Conservation (phyloP, 148 eudicot species). For the Persicaria tinctoria region DNA sequence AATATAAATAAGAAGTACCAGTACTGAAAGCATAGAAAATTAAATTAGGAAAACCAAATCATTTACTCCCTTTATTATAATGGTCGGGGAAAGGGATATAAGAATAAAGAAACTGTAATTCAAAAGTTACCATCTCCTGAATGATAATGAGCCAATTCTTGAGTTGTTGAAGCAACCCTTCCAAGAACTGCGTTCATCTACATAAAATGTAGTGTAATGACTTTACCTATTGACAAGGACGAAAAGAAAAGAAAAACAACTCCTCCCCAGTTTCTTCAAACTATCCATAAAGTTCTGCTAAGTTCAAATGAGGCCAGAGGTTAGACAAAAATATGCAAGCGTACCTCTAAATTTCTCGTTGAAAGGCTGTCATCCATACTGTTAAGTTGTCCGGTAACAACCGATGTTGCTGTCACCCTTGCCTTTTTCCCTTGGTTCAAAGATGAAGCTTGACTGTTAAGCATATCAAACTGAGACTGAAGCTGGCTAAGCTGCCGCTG, state of each 20-base stretch:
- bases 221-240: constrained; percentile 7
- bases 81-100: background rate
- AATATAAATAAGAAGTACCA: background rate
- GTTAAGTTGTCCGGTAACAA: constrained; percentile 72
- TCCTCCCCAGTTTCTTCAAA: background rate
- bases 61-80: background rate
- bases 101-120: background rate
- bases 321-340: background rate
- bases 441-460: constrained; percentile 77
- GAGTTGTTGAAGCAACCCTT: constrained; percentile 81
- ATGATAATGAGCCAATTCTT: constrained; percentile 95
- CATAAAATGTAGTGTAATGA: constrained; percentile 22
- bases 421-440: constrained; percentile 91
- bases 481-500: constrained; percentile 84
- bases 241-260: background rate
- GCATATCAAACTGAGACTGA: constrained; percentile 86
- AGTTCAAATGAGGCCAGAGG: background rate
- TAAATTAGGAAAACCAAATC: background rate
- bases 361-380: constrained; percentile 80
- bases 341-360: constrained; percentile 85
- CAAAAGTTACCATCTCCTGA: constrained; percentile 82
- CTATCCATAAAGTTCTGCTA: constrained; percentile 5
- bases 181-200: constrained; percentile 99
- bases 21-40: background rate
- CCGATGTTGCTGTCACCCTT: constrained; percentile 79